These are phyloP conservation scores for Martensiomyces pterosporus DNA, from an alignment of 192 early-diverging fungal species.

Conservation along the genomic window DNA sequence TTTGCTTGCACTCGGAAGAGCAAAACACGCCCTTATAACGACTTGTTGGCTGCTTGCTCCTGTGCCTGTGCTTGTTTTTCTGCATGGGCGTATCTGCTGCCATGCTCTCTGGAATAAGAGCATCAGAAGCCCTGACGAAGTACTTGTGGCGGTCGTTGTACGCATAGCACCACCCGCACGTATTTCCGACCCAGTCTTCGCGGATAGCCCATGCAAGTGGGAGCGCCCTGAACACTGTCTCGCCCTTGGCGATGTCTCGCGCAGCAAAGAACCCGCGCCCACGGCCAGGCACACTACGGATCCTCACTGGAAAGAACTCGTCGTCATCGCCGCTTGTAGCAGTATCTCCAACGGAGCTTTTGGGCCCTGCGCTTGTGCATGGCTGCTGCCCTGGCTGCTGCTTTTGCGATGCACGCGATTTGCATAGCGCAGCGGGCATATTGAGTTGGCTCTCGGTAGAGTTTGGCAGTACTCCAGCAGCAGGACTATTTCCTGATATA, in stretches of 20 bases:
- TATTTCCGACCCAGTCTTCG: constrained; percentile 38
- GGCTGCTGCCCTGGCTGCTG: no score
- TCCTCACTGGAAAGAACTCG: constrained; percentile 27
- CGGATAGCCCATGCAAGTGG: constrained; percentile 37
- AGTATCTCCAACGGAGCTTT: neutral
- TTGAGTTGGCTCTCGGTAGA: no score
- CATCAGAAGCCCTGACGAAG: constrained; percentile 15
- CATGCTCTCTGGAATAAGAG: no score
- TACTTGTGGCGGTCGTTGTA: constrained; percentile 21
- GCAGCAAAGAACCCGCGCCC: constrained; percentile 48
- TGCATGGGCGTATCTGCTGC: neutral
- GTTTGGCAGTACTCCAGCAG: no score
- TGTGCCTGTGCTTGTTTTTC: neutral
- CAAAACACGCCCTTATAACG: constrained; percentile 39
- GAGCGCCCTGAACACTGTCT: constrained; percentile 25
- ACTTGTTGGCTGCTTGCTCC: neutral
- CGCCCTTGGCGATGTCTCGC: constrained; percentile 22
- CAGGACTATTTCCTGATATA: no score
- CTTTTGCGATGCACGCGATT: no score
- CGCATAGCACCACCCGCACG: constrained; percentile 42
- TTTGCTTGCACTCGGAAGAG: constrained; percentile 21
- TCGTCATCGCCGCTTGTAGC: neutral
- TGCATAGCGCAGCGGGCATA: no score
- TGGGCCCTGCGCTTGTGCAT: no score
- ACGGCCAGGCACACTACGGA: constrained; percentile 28